These are phyloP conservation scores for Candida anglica DNA, from an alignment of 805 yeast species.

Conservation along the genomic window DNA sequence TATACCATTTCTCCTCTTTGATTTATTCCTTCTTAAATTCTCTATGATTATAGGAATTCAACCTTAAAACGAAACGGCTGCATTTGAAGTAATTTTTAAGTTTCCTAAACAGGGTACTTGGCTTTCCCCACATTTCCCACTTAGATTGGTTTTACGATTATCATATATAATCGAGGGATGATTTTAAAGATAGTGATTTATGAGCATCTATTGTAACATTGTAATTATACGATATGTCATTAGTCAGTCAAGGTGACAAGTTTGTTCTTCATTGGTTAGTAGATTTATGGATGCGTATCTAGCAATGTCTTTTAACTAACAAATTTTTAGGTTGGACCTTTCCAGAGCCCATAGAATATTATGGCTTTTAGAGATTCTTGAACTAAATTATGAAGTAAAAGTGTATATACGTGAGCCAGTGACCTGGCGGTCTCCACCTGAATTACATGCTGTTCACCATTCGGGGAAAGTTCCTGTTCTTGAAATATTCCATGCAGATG, in stretches of 20 bases:
- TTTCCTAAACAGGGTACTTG: too few relatives aligned
- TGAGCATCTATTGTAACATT: too few relatives aligned
- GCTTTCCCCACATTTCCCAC: too few relatives aligned
- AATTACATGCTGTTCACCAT: slow-evolving; percentile 51
- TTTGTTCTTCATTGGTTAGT: slow-evolving; percentile 27
- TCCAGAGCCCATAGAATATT: slow-evolving; percentile 60
- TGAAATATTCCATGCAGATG: slow-evolving; percentile 37
- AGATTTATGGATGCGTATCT: slow-evolving; percentile 1
- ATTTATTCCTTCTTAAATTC: too few relatives aligned
- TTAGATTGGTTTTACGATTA: too few relatives aligned
- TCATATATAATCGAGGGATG: too few relatives aligned
- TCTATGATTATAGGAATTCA: too few relatives aligned
- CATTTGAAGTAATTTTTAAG: too few relatives aligned
- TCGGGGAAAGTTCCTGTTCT: slow-evolving; percentile 63
- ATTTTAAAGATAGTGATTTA: too few relatives aligned
- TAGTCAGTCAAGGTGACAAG: slow-evolving; percentile 10
- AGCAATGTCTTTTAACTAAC: neutral
- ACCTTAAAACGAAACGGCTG: too few relatives aligned
- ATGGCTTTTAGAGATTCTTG: slow-evolving; percentile 63
- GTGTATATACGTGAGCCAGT: slow-evolving; percentile 47
- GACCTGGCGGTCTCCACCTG: slow-evolving; percentile 43
- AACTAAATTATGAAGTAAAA: slow-evolving; percentile 51
- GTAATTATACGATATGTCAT: too few relatives aligned
- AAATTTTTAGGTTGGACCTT: slow-evolving; percentile 36
- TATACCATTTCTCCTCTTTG: too few relatives aligned